Evolutionary conservation across 2,329 filamentous ascomycete genomes (phyloP), one percentile per base, ranked within the genome.

Genomic region (Knufia petricola): DNA sequence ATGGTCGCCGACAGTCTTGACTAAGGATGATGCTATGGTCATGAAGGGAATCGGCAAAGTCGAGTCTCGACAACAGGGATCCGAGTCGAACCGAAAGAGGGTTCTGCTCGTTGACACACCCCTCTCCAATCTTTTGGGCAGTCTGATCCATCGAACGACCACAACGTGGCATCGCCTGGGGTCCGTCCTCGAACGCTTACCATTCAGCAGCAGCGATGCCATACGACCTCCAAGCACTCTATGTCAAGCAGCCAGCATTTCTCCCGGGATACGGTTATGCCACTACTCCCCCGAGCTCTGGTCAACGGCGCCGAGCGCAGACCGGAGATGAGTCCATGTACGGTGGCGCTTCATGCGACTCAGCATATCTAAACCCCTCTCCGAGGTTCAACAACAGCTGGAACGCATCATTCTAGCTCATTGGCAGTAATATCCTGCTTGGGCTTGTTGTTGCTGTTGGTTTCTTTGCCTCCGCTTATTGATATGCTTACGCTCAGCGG

Each of bases 31-130:
- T n/a, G n/a, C n/a, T n/a, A n/a, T n/a, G n/a, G n/a, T n/a, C n/a
- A n/a, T n/a, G n/a, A n/a, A n/a, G n/a, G n/a, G n/a, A n/a, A n/a
- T n/a, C n/a, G n/a, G n/a, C n/a, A n/a, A 58, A n/a, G 44, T 54
- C 15, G 46, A 48, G 39, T 15, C 58, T 19, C 28, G 47, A 37
- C 50, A 44, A n/a, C 15, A 45, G 34, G 49, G 21, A 48, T 58
- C 20, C 56, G 56, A 15, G 47, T 59, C 12, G 58, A 60, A 40
- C 52, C 47, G 3, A 60, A 59, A 43, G 56, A 59, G 42, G 55
- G 57, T 34, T 55, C 55, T 17, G 49, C 46, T 26, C 53, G 56
- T 32, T 55, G 55, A 23, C 15, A 32, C 26, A 46, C 32, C 23
- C 40, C 36, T 19, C 23, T 42, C 17, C 46, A 42, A 20, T 4